phyloP scores from a whole-genome alignment of 176 grass and related monocot species.

The Tuctoria greenei region DNA sequence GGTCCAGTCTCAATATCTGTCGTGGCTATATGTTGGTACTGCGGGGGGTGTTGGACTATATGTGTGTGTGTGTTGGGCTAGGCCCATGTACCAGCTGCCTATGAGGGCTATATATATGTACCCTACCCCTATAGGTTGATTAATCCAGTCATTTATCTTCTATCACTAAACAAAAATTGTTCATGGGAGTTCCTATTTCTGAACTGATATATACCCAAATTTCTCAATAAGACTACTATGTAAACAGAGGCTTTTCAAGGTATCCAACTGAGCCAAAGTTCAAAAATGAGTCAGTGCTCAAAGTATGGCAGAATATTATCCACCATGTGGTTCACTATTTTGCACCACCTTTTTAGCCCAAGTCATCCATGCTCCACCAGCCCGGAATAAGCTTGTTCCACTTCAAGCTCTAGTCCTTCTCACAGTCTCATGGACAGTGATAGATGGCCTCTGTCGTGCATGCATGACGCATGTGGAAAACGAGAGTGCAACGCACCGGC shows the following conservation, averaged over 20 bases:
- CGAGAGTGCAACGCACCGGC: constrained; percentile 2
- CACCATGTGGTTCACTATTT: constrained; percentile 20
- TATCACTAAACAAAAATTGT: too few species aligned
- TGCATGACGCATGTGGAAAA: constrained; percentile 46
- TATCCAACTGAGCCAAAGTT: background rate
- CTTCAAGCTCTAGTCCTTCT: constrained; percentile 61
- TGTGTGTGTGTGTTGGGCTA: too few species aligned
- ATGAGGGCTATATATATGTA: too few species aligned
- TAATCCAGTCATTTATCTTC: too few species aligned
- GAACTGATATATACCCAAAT: background rate
- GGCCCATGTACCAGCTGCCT: too few species aligned
- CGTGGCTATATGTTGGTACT: too few species aligned
- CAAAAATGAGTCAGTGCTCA: background rate
- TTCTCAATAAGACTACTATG: background rate
- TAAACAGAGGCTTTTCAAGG: background rate
- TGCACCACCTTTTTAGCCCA: constrained; percentile 30
- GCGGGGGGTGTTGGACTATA: too few species aligned
- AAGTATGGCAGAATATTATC: background rate
- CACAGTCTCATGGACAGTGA: constrained; percentile 39
- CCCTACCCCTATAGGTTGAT: too few species aligned
- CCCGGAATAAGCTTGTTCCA: constrained; percentile 36
- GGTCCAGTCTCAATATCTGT: too few species aligned
- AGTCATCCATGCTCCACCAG: constrained; percentile 38
- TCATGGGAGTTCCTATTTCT: background rate
- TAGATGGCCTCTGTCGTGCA: constrained; percentile 25